Evolutionary conservation across 331 rosid species (phyloP).

Genomic region (Erythrophleum ivorense): DNA sequence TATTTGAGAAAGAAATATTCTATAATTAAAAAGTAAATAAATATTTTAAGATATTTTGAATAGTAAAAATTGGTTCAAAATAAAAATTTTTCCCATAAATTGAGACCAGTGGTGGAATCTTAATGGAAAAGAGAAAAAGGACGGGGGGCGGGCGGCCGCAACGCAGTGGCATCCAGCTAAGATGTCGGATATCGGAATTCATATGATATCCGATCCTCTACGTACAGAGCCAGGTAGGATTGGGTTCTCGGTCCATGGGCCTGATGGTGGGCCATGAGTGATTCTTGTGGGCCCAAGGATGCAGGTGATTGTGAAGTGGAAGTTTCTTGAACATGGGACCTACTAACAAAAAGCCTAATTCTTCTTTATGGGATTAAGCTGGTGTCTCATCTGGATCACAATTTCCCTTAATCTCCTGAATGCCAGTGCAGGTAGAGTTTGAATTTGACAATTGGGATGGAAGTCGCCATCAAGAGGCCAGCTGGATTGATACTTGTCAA

Average conservation of each 20-base stretch:
- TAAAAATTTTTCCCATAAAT: no score
- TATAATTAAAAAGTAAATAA: no score
- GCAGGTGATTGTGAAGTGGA: background rate
- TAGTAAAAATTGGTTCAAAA: no score
- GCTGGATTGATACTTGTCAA: slow-evolving; percentile 29
- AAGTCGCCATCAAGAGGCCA: slow-evolving; percentile 18
- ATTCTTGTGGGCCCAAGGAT: slow-evolving; percentile 37
- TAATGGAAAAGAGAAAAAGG: background rate
- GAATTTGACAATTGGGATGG: background rate
- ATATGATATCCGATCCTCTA: background rate
- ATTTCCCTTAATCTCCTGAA: background rate
- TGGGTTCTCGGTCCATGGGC: no score
- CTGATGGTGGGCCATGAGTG: background rate
- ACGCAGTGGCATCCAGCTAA: slow-evolving; percentile 60
- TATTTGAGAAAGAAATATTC: no score
- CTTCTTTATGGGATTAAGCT: background rate
- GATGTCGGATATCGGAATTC: slow-evolving; percentile 4
- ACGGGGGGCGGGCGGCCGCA: no score
- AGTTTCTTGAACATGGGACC: background rate
- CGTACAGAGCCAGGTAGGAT: background rate
- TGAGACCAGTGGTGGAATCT: slow-evolving; percentile 25
- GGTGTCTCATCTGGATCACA: background rate
- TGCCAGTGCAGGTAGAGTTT: background rate
- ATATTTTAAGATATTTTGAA: no score
- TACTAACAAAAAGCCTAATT: background rate